Base-by-base conservation (phyloP, 495 filamentous ascomycete species). In the Penicillium paradoxum region DNA sequence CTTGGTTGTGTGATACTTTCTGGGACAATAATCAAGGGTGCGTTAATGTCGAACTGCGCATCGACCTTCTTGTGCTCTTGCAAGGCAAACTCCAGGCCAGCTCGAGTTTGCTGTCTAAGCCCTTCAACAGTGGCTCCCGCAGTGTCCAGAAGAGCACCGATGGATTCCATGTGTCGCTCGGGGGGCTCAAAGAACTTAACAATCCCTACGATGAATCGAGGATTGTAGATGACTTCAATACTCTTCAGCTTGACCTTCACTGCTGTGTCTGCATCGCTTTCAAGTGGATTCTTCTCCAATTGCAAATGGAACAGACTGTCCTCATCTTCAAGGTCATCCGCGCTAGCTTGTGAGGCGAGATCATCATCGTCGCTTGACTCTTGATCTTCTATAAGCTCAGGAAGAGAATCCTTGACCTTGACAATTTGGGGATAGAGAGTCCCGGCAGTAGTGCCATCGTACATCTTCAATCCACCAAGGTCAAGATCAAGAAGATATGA, bases 61-160 rank as follows among this genome's bases (percentile, higher is more conserved):
- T 97, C 95, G 51, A 98, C 83, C 13, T 93, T 97, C 77, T 97
- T 97, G 71, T 98, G 93, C 63, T 97, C 95, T 66, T 96, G 83
- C 24, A 98, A 76, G 18, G 93, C 95, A 72, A 95, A 98, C 65
- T 97, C 91, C 27, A 98, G 78, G 10, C 93, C 93, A 46, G 93
- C 92, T 64, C 93, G 80, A 2, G 95, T 98, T 72, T 98, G 93
- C 68, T 96, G 90, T 32, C 93, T 82, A 50, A 97, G 72, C 13
- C 90, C 91, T 69, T 97, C 90, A 1, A 98, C 92, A 0, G 92
- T 97, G 25, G 90, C 91, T 15, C 93, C 91, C 19, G 93, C 93
- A 17, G 88, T 89, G 64, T 98, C 93, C 79, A 98, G 83, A 41
- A 98, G 76, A 21, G 92, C 93, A 7, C 84, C 86, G 59, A 98